These are phyloP conservation scores for Bombardia bombarda DNA, from an alignment of 495 filamentous ascomycete species.

Conservation along the genomic window DNA sequence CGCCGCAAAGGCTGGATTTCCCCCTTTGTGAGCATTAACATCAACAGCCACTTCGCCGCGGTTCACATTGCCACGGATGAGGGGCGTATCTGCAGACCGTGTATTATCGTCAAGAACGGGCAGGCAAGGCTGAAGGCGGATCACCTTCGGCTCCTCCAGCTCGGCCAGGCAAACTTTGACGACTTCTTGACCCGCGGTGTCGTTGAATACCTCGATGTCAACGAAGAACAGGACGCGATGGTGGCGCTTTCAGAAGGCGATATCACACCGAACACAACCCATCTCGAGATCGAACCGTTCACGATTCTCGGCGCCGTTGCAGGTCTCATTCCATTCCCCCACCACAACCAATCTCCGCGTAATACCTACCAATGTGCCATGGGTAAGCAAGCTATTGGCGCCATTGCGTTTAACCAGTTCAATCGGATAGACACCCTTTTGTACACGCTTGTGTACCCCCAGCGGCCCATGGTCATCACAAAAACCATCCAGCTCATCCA, in stretches of 20 bases:
- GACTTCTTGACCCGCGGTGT: constrained; percentile 83
- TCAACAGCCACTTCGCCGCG: constrained; percentile 83
- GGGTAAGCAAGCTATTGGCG: constrained; percentile 99
- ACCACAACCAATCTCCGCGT: constrained; percentile 97
- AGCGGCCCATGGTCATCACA: constrained; percentile 95
- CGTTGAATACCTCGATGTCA: constrained; percentile 94
- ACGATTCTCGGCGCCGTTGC: constrained; percentile 97
- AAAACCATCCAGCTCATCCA: constrained; percentile 94
- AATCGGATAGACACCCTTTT: constrained; percentile 90
- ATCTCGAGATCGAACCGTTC: constrained; percentile 96
- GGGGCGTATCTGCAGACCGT: constrained; percentile 87
- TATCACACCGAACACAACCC: constrained; percentile 72
- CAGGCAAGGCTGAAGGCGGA: constrained; percentile 68
- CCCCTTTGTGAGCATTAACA: constrained; percentile 89
- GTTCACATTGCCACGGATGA: constrained; percentile 97
- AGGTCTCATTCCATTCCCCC: constrained; percentile 93
- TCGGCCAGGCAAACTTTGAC: constrained; percentile 78
- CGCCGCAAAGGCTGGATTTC: constrained; percentile 83
- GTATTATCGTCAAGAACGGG: constrained; percentile 86
- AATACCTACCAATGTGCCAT: constrained; percentile 99
- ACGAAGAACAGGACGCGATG: constrained; percentile 94
- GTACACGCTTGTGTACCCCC: constrained; percentile 95
- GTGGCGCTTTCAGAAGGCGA: constrained; percentile 84
- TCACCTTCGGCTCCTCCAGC: constrained; percentile 69
- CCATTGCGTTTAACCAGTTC: constrained; percentile 96